Base-by-base conservation (phyloP, 2,329 filamentous ascomycete genomes). In the Pseudopithomyces chartarum region DNA sequence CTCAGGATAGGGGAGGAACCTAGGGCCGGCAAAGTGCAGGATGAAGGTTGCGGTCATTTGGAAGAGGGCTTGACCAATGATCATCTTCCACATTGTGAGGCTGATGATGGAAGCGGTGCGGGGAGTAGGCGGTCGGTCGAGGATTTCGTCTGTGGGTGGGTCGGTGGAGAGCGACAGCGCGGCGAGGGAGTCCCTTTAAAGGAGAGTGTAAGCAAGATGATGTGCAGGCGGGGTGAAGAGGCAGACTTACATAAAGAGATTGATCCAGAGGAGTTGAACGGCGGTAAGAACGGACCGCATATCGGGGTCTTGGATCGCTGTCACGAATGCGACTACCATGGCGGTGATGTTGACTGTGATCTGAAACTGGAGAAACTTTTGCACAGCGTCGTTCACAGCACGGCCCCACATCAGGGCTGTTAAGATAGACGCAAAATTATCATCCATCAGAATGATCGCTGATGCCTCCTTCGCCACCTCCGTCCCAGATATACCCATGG, bases 151-250 rank as follows among this genome's bases (percentile, higher is more conserved):
- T 73, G 97, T 94, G 19, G 93, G 88, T 13, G 94, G 93, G 79
- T 98, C 97, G 84, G 97, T 97, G 6, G 92, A 96, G 55, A 98
- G 82, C 6, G 94, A 94, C 8, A 94, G 97, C 38, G 94, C 94
- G 23, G 94, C 94, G 54, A 98, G 87, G 76, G 94, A 94, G 70
- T 97, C 94, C 42, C 61, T 64, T 42, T 20, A 6, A 6, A 12
- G 17, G n/a, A n/a, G n/a, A n/a, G n/a, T 44, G 26, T 54, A 36
- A 55, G 57, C 23, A 38, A 34, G 33, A 7, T 26, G n/a, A 53
- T 48, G 40, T 10, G 8, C n/a, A 20, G 17, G 32, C 12, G 13
- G 11, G n/a, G 33, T 19, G n/a, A 10, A 7, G 8, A 29, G 26
- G 5, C 8, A 47, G 36, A 40, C 52, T 57, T 58, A 60, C 86